These are phyloP conservation scores for Spirogloea muscicola DNA, from an alignment of 139 green algal species.

Conservation along the genomic window DNA sequence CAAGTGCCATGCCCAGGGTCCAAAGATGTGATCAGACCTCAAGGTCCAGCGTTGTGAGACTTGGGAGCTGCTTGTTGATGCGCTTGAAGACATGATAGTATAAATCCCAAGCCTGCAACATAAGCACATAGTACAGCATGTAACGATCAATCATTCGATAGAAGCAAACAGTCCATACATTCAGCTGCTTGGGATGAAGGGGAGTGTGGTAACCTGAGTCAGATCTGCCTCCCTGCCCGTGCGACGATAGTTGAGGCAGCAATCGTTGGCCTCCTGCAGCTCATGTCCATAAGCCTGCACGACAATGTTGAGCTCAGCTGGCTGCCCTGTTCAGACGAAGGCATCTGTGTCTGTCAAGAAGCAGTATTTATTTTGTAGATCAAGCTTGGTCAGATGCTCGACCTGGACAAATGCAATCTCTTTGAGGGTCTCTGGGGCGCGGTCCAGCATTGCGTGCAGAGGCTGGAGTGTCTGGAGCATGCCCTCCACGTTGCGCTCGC, in stretches of 20 bases:
- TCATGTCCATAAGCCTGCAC: constrained; percentile 61
- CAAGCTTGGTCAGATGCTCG: too few relatives aligned
- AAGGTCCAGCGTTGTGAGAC: constrained; percentile 92
- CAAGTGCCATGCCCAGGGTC: too few relatives aligned
- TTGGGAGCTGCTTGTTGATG: constrained; percentile 98
- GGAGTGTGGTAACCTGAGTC: constrained; percentile 56
- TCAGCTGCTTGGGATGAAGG: too few relatives aligned
- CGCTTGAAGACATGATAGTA: constrained; percentile 99
- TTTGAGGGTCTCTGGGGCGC: constrained; percentile 79
- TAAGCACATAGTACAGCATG: too few relatives aligned
- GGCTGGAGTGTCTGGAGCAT: constrained; percentile 92
- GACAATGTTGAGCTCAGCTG: too few relatives aligned
- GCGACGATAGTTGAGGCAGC: constrained; percentile 76
- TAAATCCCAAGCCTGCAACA: constrained; percentile 93
- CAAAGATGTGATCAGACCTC: too few relatives aligned
- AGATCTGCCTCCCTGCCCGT: constrained; percentile 86
- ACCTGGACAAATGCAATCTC: constrained; percentile 90
- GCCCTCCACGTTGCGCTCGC: constrained; percentile 87
- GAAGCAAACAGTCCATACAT: too few relatives aligned
- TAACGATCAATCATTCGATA: too few relatives aligned
- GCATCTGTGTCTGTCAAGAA: too few relatives aligned
- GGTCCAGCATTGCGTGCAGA: constrained; percentile 91
- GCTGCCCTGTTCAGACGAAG: too few relatives aligned
- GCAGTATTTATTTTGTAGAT: too few relatives aligned
- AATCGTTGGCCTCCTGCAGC: constrained; percentile 90